Percentiles rank a stretch among this genome's conserved stretches.
phyloP scores from a whole-genome alignment of 2,329 filamentous ascomycete species.

The Ophiostoma pallidulum region DNA sequence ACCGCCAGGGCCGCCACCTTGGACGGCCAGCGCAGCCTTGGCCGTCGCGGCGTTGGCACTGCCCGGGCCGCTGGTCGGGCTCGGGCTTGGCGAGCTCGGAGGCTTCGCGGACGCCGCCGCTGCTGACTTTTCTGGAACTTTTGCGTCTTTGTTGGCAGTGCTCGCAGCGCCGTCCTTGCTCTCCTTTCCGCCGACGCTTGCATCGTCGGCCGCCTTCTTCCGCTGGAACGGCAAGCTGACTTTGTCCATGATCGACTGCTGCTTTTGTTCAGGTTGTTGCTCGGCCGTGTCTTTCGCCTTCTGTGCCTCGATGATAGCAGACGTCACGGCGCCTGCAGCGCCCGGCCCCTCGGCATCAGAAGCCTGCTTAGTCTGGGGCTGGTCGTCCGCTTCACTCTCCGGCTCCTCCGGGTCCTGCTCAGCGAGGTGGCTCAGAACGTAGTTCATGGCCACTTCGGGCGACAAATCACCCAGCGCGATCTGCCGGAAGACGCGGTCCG shows the following conservation, averaged over 20 bases:
- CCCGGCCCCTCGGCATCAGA: neutral
- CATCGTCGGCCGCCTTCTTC: neutral
- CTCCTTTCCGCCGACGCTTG: neutral
- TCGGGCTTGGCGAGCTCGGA: neutral
- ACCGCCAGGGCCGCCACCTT: neutral
- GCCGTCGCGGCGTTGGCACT: constrained; percentile 8
- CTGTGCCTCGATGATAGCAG: constrained; percentile 6
- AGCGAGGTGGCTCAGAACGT: constrained; percentile 75
- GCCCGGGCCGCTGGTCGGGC: neutral
- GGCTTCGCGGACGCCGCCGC: neutral
- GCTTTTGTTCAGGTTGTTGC: neutral
- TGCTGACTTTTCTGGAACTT: neutral
- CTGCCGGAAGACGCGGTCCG: constrained; percentile 82
- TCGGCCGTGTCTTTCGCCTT: constrained; percentile 2
- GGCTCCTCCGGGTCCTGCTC: constrained; percentile 31
- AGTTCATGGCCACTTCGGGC: constrained; percentile 77
- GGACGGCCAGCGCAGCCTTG: constrained; percentile 4
- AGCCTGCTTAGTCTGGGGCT: constrained; percentile 16
- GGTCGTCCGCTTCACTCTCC: constrained; percentile 23
- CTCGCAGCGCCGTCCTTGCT: neutral
- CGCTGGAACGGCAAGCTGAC: constrained; percentile 10
- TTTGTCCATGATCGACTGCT: constrained; percentile 6
- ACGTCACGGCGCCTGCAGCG: neutral
- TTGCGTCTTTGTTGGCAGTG: neutral
- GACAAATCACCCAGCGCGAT: constrained; percentile 80